These are phyloP conservation scores for Phytophthora hybrid DNA, from an alignment of 352 stramenopile genomes.

Conservation along the genomic window DNA sequence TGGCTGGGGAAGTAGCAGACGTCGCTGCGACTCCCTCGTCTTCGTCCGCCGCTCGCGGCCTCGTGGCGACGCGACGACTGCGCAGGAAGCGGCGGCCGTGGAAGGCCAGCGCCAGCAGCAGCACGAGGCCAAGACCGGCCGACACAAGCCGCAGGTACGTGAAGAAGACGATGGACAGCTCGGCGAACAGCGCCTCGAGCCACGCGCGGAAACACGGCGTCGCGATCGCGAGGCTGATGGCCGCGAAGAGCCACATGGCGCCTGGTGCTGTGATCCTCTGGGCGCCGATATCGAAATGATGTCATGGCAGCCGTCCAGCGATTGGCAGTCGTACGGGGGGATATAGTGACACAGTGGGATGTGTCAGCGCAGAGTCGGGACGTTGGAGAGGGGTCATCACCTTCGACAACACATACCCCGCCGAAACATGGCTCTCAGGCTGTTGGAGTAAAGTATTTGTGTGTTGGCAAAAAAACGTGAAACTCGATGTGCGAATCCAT, in stretches of 20 bases:
- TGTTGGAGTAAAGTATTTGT: no score
- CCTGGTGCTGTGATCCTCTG: background rate
- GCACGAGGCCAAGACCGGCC: slow-evolving; percentile 28
- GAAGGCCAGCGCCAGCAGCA: slow-evolving; percentile 46
- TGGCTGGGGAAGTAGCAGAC: background rate
- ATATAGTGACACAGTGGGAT: slow-evolving; percentile 15
- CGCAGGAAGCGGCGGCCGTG: slow-evolving; percentile 37
- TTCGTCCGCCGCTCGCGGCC: background rate
- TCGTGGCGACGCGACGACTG: slow-evolving; percentile 18
- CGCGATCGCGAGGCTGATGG: slow-evolving; percentile 61
- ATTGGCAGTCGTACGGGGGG: slow-evolving; percentile 12
- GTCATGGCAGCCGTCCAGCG: slow-evolving; percentile 5
- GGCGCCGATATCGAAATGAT: slow-evolving; percentile 40
- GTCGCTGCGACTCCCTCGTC: background rate
- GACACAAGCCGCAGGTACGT: slow-evolving; percentile 54
- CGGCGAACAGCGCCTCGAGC: slow-evolving; percentile 69
- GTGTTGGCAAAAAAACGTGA: background rate
- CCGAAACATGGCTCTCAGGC: background rate
- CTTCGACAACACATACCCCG: background rate
- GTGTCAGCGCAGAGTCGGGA: slow-evolving; percentile 19
- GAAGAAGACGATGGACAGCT: slow-evolving; percentile 73
- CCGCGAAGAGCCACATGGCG: slow-evolving; percentile 68
- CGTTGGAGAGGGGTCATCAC: background rate
- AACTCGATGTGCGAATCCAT: slow-evolving; percentile 8
- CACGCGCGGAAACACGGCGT: slow-evolving; percentile 60